These are phyloP conservation scores for Saccharomycopsis amapae DNA, from an alignment of 805 yeast species.

Conservation along the genomic window DNA sequence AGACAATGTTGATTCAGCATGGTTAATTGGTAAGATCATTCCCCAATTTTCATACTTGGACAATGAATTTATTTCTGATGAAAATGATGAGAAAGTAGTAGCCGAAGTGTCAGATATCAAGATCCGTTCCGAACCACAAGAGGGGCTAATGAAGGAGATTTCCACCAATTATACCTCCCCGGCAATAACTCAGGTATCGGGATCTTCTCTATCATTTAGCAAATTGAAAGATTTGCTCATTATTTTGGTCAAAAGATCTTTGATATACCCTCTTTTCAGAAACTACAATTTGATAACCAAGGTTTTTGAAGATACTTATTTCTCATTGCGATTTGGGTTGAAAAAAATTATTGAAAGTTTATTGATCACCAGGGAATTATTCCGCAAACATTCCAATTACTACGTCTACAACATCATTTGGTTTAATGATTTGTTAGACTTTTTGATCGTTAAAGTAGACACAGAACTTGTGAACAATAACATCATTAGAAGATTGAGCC, in stretches of 20 bases:
- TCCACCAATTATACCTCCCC: conserved; percentile 26
- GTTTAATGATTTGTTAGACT: conserved; percentile 68
- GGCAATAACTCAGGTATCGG: conserved; percentile 15
- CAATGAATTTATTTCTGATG: conserved; percentile 33
- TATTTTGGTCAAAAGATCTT: conserved; percentile 63
- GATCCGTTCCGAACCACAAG: background rate
- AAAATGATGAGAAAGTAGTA: background rate
- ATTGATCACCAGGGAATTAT: conserved; percentile 58
- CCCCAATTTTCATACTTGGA: conserved; percentile 78
- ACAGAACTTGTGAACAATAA: conserved; percentile 31
- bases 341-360: conserved; percentile 53
- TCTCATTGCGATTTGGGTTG: conserved; percentile 60
- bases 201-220: background rate
- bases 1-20: conserved; percentile 78
- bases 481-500: conserved; percentile 1
- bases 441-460: conserved; percentile 54
- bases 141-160: conserved; percentile 20
- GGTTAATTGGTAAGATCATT: conserved; percentile 84
- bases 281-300: conserved; percentile 50
- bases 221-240: conserved; percentile 45
- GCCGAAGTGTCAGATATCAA: background rate
- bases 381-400: conserved; percentile 76
- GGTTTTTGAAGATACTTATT: conserved; percentile 73
- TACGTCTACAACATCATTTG: conserved; percentile 75
- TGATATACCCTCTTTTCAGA: conserved; percentile 76